Conservation (phyloP, 768 basidiomycete species). For the Kwoniella dendrophila region DNA sequence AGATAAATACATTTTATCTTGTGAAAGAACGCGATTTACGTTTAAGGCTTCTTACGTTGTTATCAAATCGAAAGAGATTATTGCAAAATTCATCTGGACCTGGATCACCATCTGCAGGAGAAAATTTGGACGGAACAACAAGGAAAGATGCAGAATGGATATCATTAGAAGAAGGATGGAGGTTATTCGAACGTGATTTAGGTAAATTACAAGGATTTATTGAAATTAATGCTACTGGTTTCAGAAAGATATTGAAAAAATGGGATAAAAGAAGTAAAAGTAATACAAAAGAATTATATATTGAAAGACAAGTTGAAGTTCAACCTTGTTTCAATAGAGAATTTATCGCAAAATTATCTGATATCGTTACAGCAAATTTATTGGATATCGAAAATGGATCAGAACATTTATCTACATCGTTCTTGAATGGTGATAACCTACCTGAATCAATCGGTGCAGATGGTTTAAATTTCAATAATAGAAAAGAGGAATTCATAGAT, state of each 20-base stretch:
- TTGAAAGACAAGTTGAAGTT: constrained; percentile 95
- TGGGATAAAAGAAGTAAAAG: constrained; percentile 97
- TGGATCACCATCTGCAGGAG: constrained; percentile 20
- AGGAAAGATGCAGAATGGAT: constrained; percentile 80
- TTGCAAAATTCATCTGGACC: constrained; percentile 61
- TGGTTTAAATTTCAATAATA: constrained; percentile 37
- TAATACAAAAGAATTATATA: constrained; percentile 93
- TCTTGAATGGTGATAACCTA: constrained; percentile 45
- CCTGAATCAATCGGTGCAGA: constrained; percentile 48
- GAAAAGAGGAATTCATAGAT: constrained; percentile 3
- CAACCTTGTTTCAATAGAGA: constrained; percentile 97
- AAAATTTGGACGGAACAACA: constrained; percentile 3
- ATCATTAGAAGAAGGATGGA: constrained; percentile 94
- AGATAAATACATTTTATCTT: constrained; percentile 98
- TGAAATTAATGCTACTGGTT: constrained; percentile 94
- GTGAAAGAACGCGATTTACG: constrained; percentile 95
- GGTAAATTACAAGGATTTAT: constrained; percentile 97
- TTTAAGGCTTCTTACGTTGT: constrained; percentile 83
- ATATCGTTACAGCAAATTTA: constrained; percentile 74
- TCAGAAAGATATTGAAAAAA: constrained; percentile 96
- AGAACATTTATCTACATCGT: constrained; percentile 55
- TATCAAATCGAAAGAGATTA: constrained; percentile 83
- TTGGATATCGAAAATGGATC: constrained; percentile 74
- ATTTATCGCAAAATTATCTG: constrained; percentile 93
- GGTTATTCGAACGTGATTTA: constrained; percentile 88